Base-by-base conservation (phyloP, 2,329 filamentous ascomycete species). In the Penicillium sp. region DNA sequence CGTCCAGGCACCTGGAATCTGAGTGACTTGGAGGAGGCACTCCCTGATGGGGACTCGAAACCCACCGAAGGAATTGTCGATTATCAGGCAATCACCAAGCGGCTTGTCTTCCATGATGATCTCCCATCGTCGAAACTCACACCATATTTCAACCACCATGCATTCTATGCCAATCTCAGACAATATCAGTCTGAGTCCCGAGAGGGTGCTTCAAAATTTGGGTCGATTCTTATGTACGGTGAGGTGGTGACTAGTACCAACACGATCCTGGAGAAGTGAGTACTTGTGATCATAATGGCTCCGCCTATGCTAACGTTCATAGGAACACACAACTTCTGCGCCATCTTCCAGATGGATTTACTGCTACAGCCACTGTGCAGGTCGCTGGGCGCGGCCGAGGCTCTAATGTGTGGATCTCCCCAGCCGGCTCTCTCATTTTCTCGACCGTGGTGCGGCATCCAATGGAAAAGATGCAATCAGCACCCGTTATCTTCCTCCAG, bases 221-320 rank as follows among this genome's bases (percentile, higher is more conserved):
- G 95, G 5, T 84, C 87, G 50, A 79, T 84, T 50, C 75, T 99
- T 3, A 79, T 98, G 62, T 98, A 98, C 69, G 93, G 90, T 52
- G 91, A 97, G 72, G 91, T 96, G 7, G 82, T 97, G 16, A 97
- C 93, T 3, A 96, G 91, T 72, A 99, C 95, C 27, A 96, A 93
- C 75, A 96, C 93, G 0, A 80, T 98, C 5, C 82, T 97, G 7
- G 95, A 98, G 68, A 96, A 95, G 89, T 90, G 73, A 62, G 77
- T 65, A 2, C 7, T 54, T 24, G 14, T 22, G 1, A n/a, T 11
- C 37, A 14, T 13, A 10, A 22, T 7, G 8, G 2, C 4, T 46
- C 5, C 49, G n/a, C 5, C 14, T 21, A 31, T 27, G 16, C 44
- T 61, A n/a, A 58, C 48, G 57, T 52, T 19, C 41, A 0, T 55